A percentile compares a stretch with the other conserved stretches of the same genome.
Conservation (phyloP, 352 stramenopile species). For the Phytopythium cucurbitacearum region DNA sequence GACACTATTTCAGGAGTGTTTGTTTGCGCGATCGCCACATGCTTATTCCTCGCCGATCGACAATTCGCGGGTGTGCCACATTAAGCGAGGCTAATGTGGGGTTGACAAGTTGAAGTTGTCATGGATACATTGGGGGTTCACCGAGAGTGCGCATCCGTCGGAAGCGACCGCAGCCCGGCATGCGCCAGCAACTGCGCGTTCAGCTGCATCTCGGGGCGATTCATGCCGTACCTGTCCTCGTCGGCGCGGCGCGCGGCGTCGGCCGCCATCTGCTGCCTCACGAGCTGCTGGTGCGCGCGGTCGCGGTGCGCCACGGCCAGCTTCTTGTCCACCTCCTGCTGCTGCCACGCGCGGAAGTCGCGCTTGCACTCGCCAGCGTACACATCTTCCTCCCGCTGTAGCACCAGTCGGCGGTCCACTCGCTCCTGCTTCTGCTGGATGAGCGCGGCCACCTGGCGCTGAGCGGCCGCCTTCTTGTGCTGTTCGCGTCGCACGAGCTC, state of each 20-base stretch:
- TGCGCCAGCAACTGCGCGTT: constrained; percentile 42
- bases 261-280: constrained; percentile 43
- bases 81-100: too few species aligned
- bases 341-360: constrained; percentile 41
- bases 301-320: constrained; percentile 28
- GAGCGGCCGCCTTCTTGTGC: constrained; percentile 26
- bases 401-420: constrained; percentile 11
- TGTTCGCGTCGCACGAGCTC: constrained; percentile 26
- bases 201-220: constrained; percentile 45
- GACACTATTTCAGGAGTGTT: not conserved
- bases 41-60: not conserved
- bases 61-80: too few species aligned
- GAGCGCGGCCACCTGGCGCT: constrained; percentile 31
- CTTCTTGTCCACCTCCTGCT: constrained; percentile 24
- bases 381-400: constrained; percentile 29
- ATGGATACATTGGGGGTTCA: not conserved
- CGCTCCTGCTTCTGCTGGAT: constrained; percentile 43
- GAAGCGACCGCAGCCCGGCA: constrained; percentile 20
- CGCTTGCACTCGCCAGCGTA: constrained; percentile 44
- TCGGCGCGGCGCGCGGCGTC: constrained; percentile 30
- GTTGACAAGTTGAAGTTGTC: too few species aligned
- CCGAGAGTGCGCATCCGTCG: constrained; percentile 7
- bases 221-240: constrained; percentile 73
- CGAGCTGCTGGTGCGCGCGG: constrained; percentile 32
- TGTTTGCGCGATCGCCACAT: constrained; percentile 2